These are phyloP conservation scores for Starmerella scarabaei DNA, from an alignment of 805 yeast species.

Conservation along the genomic window DNA sequence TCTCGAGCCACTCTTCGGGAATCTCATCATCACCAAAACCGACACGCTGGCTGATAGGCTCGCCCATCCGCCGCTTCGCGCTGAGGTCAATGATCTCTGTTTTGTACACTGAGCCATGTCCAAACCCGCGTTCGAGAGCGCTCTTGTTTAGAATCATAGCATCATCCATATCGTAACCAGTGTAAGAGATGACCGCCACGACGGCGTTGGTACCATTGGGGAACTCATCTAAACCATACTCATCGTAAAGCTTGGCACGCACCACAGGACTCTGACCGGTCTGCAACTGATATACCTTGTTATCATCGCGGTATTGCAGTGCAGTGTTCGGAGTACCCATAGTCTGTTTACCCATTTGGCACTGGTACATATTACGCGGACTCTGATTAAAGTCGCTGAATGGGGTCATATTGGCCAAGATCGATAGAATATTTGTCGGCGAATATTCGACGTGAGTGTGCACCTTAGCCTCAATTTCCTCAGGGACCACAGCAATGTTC, in stretches of 20 bases:
- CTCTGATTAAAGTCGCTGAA: constrained; percentile 97
- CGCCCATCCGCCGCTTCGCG: constrained; percentile 71
- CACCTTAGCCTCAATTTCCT: constrained; percentile 65
- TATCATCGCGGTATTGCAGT: constrained; percentile 79
- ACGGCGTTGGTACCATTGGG: constrained; percentile 98
- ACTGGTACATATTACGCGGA: constrained; percentile 98
- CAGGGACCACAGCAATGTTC: constrained; percentile 90
- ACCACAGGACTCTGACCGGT: constrained; percentile 96
- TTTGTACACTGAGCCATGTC: constrained; percentile 92
- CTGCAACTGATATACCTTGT: constrained; percentile 83
- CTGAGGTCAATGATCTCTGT: constrained; percentile 82
- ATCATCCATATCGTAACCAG: constrained; percentile 99
- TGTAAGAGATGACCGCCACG: constrained; percentile 95
- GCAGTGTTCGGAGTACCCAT: constrained; percentile 99
- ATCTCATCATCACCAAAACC: constrained; percentile 90
- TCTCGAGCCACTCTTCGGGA: constrained; percentile 83
- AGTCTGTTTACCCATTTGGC: constrained; percentile 99
- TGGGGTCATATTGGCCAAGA: constrained; percentile 93
- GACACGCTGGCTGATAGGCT: constrained; percentile 84
- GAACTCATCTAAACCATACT: constrained; percentile 94
- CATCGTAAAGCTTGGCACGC: constrained; percentile 83
- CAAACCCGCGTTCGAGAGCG: constrained; percentile 96
- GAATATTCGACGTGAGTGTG: constrained; percentile 91
- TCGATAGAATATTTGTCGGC: constrained; percentile 89
- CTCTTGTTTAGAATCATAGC: constrained; percentile 97